phyloP scores from a whole-genome alignment of 306 rosid species.

The Cajanus cajan region DNA sequence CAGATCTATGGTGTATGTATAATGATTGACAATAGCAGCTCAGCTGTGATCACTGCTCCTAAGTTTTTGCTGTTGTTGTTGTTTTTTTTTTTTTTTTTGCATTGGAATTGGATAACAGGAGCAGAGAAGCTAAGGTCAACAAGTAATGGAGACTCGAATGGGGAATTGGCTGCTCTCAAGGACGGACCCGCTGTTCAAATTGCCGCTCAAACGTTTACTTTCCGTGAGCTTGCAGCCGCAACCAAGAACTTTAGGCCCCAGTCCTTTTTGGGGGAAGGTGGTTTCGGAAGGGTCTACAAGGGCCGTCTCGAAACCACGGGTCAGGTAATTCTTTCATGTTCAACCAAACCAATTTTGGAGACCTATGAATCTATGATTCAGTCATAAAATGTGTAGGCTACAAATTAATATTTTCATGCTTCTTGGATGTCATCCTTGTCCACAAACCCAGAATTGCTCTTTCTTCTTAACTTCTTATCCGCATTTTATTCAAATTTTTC shows the following conservation, averaged over 20 bases:
- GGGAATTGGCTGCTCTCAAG: constrained; percentile 63
- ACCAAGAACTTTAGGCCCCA: constrained; percentile 82
- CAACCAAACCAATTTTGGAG: background rate
- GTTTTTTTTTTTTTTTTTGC: too few relatives aligned
- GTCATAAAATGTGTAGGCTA: too few relatives aligned
- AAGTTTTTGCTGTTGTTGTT: too few relatives aligned
- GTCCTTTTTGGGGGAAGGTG: constrained; percentile 90
- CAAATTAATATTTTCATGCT: too few relatives aligned
- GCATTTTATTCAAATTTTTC: too few relatives aligned
- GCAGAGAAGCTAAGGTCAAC: constrained; percentile 59
- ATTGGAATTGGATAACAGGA: constrained; percentile 24
- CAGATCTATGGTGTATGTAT: background rate
- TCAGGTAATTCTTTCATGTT: constrained; percentile 51
- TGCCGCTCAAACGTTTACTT: constrained; percentile 86
- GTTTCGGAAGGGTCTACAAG: constrained; percentile 91
- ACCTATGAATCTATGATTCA: too few relatives aligned
- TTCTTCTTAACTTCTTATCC: too few relatives aligned
- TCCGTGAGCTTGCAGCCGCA: constrained; percentile 79
- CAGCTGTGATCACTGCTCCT: background rate
- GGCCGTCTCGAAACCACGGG: constrained; percentile 77
- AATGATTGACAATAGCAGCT: too few relatives aligned
- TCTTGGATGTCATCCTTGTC: too few relatives aligned
- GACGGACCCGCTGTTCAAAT: constrained; percentile 65
- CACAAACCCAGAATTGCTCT: too few relatives aligned
- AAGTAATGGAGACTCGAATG: constrained; percentile 52